Evolutionary conservation across 768 basidiomycete genomes (phyloP).

Genomic region (Podaxis rugospora): DNA sequence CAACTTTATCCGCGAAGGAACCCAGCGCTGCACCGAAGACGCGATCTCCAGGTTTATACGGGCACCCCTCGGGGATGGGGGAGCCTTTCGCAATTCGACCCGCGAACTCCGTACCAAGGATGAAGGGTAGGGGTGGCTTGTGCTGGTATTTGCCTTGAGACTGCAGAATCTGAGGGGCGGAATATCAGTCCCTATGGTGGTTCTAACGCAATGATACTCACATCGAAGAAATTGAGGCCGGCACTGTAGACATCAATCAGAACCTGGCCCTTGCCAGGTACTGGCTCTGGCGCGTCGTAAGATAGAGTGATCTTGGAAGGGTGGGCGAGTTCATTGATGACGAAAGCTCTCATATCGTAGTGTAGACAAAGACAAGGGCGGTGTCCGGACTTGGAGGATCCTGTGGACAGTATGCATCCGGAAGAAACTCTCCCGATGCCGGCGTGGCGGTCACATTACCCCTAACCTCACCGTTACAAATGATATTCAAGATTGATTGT

Average conservation of each 20-base stretch:
- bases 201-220: conserved; percentile 21
- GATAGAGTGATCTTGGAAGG: conserved; percentile 58
- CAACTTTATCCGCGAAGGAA: conserved; percentile 73
- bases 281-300: conserved; percentile 55
- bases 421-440: neutral
- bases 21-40: conserved; percentile 86
- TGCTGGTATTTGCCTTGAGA: conserved; percentile 86
- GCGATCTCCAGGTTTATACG: conserved; percentile 76
- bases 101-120: conserved; percentile 81
- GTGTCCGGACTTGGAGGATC: neutral
- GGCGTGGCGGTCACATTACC: neutral
- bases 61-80: conserved; percentile 76
- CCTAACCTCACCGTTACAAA: neutral
- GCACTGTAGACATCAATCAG: conserved; percentile 74
- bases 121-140: conserved; percentile 82
- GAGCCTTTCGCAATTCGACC: conserved; percentile 68
- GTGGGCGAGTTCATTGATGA: conserved; percentile 65
- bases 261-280: conserved; percentile 46
- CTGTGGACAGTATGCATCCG: neutral
- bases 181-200: neutral
- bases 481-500: neutral
- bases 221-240: conserved; percentile 77
- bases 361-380: conserved; percentile 4
- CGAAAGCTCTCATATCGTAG: conserved; percentile 69
- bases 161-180: conserved; percentile 63